These are phyloP conservation scores for Microascus cirrosus DNA, from an alignment of 2,329 filamentous ascomycete genomes.

Conservation along the genomic window DNA sequence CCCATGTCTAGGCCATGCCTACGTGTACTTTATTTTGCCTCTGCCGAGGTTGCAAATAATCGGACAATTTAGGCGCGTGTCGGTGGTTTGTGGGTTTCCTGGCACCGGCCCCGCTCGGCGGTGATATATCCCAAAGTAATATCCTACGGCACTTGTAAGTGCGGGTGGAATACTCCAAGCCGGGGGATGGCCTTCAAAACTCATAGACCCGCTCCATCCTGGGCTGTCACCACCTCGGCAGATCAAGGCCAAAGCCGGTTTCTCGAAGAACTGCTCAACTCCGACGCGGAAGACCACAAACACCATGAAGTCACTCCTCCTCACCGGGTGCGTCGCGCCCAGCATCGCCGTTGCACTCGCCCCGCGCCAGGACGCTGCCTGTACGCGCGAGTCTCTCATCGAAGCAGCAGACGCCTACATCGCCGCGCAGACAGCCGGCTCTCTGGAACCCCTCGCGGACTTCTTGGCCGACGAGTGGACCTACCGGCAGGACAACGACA, in stretches of 20 bases:
- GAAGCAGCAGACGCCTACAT: conserved; percentile 4
- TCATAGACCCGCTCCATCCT: too few relatives aligned
- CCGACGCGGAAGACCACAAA: not conserved
- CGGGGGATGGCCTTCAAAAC: too few relatives aligned
- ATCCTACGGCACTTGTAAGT: not conserved
- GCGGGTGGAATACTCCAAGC: too few relatives aligned
- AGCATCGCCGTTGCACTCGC: not conserved
- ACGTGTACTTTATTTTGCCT: not conserved
- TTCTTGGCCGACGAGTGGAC: conserved; percentile 32
- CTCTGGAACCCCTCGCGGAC: conserved; percentile 5
- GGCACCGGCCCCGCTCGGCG: not conserved
- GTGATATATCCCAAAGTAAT: not conserved
- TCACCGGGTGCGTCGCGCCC: not conserved
- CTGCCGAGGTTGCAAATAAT: not conserved
- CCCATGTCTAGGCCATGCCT: not conserved
- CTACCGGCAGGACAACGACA: conserved; percentile 23
- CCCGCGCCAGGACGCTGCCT: not conserved
- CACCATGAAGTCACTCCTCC: not conserved
- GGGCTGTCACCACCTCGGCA: too few relatives aligned
- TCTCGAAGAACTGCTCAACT: not conserved
- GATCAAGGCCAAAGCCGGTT: not conserved
- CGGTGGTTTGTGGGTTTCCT: not conserved
- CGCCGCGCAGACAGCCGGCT: not conserved
- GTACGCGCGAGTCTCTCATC: conserved; percentile 4
- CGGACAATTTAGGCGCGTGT: not conserved